phyloP scores from a whole-genome alignment of 352 stramenopile genomes.

The Paralagenidium karlingii region DNA sequence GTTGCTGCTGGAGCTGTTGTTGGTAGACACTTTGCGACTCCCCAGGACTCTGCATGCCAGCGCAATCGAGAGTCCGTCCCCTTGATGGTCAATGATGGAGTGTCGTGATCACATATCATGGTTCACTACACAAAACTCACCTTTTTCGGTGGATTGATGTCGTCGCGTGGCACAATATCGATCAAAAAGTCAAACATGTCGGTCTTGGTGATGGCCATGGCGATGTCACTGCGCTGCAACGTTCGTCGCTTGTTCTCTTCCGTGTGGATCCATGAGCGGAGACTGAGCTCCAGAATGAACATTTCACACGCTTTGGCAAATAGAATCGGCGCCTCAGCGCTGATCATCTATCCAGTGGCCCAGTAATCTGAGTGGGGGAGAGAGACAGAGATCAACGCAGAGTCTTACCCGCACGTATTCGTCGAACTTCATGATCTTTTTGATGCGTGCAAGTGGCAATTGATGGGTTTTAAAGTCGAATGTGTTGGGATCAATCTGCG shows the following conservation, averaged over 20 bases:
- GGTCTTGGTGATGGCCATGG: slow-evolving; percentile 83
- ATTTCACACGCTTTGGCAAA: slow-evolving; percentile 93
- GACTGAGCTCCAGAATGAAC: slow-evolving; percentile 87
- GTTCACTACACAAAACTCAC: slow-evolving; percentile 7
- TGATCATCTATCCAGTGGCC: slow-evolving; percentile 74
- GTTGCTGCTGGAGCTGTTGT: slow-evolving; percentile 80
- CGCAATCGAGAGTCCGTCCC: no score
- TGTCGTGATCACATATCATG: not conserved
- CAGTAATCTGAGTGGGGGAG: not conserved
- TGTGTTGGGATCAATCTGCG: slow-evolving; percentile 68
- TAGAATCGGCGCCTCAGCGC: slow-evolving; percentile 83
- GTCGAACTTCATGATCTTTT: slow-evolving; percentile 95
- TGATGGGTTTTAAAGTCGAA: slow-evolving; percentile 86
- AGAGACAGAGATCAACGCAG: not conserved
- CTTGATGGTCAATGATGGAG: no score
- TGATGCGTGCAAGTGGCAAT: slow-evolving; percentile 87
- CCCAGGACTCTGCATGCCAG: not conserved
- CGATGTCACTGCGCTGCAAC: slow-evolving; percentile 85
- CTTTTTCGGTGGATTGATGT: slow-evolving; percentile 86
- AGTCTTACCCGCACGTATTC: slow-evolving; percentile 78
- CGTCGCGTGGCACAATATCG: slow-evolving; percentile 82
- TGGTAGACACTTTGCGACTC: slow-evolving; percentile 28
- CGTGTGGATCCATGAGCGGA: slow-evolving; percentile 84
- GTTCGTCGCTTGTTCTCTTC: slow-evolving; percentile 90
- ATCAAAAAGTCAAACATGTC: slow-evolving; percentile 90